Conservation (phyloP, 1,284 basidiomycete genomes). For the Naganishia sp. region DNA sequence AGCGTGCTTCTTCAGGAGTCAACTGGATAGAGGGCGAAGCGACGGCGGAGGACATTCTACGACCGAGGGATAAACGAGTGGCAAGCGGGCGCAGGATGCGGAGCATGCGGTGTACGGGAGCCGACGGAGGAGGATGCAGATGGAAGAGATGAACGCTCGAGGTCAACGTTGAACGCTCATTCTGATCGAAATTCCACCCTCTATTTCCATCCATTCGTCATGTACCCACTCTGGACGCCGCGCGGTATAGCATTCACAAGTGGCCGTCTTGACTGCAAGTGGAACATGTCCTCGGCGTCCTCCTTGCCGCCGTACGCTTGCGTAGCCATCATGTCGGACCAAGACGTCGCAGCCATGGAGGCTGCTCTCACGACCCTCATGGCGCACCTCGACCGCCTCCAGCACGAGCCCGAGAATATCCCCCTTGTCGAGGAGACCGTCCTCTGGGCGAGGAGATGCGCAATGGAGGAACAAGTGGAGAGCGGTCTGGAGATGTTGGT, state of each 20-base stretch:
- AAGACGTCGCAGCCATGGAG: conserved; percentile 13
- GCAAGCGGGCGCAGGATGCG: background rate
- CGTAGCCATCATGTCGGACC: conserved; percentile 15
- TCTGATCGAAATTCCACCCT: background rate
- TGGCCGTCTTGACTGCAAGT: too few relatives aligned
- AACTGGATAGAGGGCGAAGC: conserved; percentile 33
- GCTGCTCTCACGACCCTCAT: conserved; percentile 19
- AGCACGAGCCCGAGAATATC: conserved; percentile 29
- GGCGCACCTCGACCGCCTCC: conserved; percentile 15
- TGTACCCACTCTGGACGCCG: conserved; percentile 1
- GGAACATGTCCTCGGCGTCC: background rate
- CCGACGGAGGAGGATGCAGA: background rate
- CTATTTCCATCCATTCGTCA: background rate
- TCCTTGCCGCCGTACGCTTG: background rate
- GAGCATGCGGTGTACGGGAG: background rate
- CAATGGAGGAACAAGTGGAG: conserved; percentile 31
- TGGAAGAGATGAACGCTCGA: background rate
- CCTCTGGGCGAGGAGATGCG: conserved; percentile 17
- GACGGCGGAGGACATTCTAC: background rate
- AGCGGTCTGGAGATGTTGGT: conserved; percentile 30
- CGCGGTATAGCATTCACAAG: too few relatives aligned
- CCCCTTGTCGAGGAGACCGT: conserved; percentile 24
- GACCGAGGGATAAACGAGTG: too few relatives aligned
- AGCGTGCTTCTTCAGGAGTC: conserved; percentile 43
- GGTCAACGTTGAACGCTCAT: background rate